Conservation (phyloP, 1,284 basidiomycete species). For the Microbotryomycetes sp. region DNA sequence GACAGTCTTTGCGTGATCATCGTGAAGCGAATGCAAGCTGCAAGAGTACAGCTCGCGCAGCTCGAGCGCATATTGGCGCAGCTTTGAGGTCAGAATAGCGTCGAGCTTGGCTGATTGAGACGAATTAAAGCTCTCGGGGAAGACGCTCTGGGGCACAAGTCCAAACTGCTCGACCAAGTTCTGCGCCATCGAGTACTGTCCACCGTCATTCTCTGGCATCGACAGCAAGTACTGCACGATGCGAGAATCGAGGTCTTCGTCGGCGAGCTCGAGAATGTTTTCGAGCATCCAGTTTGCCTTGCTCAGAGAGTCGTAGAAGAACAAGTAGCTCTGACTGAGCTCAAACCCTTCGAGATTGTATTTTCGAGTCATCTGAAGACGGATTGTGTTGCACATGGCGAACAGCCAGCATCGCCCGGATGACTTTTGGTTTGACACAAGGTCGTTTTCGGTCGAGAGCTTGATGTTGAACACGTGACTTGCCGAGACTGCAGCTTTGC, state of each 20-base stretch:
- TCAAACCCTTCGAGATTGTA: constrained; percentile 55
- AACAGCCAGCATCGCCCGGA: constrained; percentile 90
- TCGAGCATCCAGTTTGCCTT: constrained; percentile 84
- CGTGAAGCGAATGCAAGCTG: constrained; percentile 43
- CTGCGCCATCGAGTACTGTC: constrained; percentile 91
- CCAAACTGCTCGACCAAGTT: constrained; percentile 80
- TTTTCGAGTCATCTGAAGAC: constrained; percentile 76
- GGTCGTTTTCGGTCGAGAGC: constrained; percentile 63
- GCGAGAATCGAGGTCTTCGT: constrained; percentile 72
- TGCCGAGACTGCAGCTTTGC: constrained; percentile 57
- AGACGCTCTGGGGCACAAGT: constrained; percentile 62
- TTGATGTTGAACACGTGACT: constrained; percentile 76
- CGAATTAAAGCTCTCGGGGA: constrained; percentile 80
- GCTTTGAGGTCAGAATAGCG: constrained; percentile 67
- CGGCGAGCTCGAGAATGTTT: constrained; percentile 69
- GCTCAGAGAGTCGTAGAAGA: constrained; percentile 49
- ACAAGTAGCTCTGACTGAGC: constrained; percentile 69
- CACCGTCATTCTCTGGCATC: constrained; percentile 81
- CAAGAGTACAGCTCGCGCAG: constrained; percentile 56
- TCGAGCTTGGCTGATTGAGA: constrained; percentile 67
- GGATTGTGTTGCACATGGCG: constrained; percentile 57
- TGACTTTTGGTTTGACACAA: constrained; percentile 78
- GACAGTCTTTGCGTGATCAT: constrained; percentile 11
- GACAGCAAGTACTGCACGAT: constrained; percentile 66
- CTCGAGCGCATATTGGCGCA: constrained; percentile 80